These are phyloP conservation scores for Aspergillus cejpii DNA, from an alignment of 2,329 filamentous ascomycete genomes.

Conservation along the genomic window DNA sequence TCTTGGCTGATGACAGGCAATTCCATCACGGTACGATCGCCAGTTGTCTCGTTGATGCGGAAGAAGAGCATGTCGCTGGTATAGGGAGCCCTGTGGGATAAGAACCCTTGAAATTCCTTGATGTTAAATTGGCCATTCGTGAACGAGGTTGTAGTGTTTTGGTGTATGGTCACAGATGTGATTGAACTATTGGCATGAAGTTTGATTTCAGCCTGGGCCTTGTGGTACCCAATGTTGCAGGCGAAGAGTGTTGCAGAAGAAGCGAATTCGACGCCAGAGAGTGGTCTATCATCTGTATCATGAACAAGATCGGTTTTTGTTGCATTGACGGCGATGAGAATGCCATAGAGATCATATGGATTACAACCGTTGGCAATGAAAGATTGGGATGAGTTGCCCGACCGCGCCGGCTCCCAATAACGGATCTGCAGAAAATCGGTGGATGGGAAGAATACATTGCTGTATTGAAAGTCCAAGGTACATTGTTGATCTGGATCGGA, in stretches of 20 bases:
- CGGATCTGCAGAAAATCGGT: slow-evolving; percentile 30
- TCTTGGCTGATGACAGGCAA: slow-evolving; percentile 29
- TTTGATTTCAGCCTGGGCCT: slow-evolving; percentile 23
- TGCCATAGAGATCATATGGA: slow-evolving; percentile 29
- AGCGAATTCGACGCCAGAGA: slow-evolving; percentile 12
- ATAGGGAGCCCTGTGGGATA: slow-evolving; percentile 28
- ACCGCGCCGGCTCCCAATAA: slow-evolving; percentile 30
- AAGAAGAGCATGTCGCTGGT: slow-evolving; percentile 33
- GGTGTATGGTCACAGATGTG: slow-evolving; percentile 18
- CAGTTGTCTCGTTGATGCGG: slow-evolving; percentile 23
- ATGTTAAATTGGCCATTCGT: slow-evolving; percentile 25
- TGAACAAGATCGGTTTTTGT: slow-evolving; percentile 9
- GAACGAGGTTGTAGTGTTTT: slow-evolving; percentile 16
- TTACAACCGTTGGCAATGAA: slow-evolving; percentile 25
- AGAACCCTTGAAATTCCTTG: slow-evolving; percentile 26
- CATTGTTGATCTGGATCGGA: slow-evolving; percentile 14
- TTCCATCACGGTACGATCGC: slow-evolving; percentile 24
- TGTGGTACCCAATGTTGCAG: slow-evolving; percentile 27
- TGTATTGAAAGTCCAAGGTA: slow-evolving; percentile 26
- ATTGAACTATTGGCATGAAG: slow-evolving; percentile 35
- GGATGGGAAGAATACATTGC: slow-evolving; percentile 23
- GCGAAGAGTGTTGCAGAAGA: slow-evolving; percentile 28
- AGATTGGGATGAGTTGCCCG: slow-evolving; percentile 7
- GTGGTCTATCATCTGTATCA: slow-evolving; percentile 6
- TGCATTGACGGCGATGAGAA: slow-evolving; percentile 28